Base-by-base conservation (phyloP, 192 early-diverging fungal species). In the Backusella luteola region DNA sequence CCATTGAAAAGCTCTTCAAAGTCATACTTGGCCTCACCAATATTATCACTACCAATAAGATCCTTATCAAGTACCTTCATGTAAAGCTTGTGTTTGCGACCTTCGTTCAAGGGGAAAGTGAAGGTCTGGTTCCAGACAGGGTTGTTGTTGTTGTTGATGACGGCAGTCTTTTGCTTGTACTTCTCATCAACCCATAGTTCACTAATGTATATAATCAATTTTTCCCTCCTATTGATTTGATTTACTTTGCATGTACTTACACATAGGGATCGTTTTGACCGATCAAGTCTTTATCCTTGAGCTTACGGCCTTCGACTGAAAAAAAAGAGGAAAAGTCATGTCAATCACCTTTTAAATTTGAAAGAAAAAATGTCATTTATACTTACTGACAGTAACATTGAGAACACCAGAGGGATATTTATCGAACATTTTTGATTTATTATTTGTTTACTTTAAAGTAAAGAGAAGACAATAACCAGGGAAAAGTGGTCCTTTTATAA, bases 11-110 rank as follows among this genome's bases (percentile, higher is more conserved):
- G 73, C 6, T 79, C 75, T 6, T 34, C 34, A 29, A 85, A 76
- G 0, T 80, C 44, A 49, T 80, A 59, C 4, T 67, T 76, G 21
- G 73, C 66, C 14, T 83, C 74, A 8, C 82, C 82, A 66, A 86
- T 78, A 75, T 80, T 77, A 23, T 83, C 82, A 21, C 77, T 68
- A 6, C 78, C 71, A 69, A 86, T 73, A 5, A 72, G 74, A 66
- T 84, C 82, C 42, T 70, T 74, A 52, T 86, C 85, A 26, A 78
- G 42, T 6, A 76, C 85, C 68, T 81, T 77, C 26, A 86, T 26
- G 26, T 85, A 77, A 15, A 85, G 75, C 34, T 81, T 83, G 42
- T 80, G 73, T 4, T 49, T 68, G 11, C 67, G 46, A 21, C 73
- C 52, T 46, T 68, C 46, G 21, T 44, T 38, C 49, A 79, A 39